Base-by-base conservation (phyloP, 495 filamentous ascomycete genomes). In the Lasiosphaeria ovina region DNA sequence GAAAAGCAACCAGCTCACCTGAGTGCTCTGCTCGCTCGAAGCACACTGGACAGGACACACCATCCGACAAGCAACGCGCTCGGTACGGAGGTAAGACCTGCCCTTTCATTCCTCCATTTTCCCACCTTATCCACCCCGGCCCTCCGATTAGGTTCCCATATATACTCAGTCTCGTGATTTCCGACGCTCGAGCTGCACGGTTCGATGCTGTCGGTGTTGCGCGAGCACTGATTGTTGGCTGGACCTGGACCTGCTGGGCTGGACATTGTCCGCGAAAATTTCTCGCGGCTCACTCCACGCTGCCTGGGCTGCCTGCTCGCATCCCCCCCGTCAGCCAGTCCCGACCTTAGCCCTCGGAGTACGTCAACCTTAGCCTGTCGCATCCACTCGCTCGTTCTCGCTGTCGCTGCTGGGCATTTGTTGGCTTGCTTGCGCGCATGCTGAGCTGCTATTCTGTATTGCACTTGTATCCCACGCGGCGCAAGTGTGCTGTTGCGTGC, bases 71-170 rank as follows among this genome's bases (percentile, higher is more conserved):
- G 58, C 68, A 70, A 64, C 64, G 57, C 64, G 61, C 69, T 67
- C 63, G 69, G 67, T 63, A 68, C 69, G 65, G 69, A 74, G 71
- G 71, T 74, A 74, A 74, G 71, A 74, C 69, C 69, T 68, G 69
- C 65, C 61, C 61, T 69, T 71, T 70, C 62, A 49, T 67, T 70
- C 63, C 59, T 67, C 60, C 58, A 62, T 61, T 65, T 62, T 68
- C 62, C 65, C 69, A 67, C 64, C 64, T 64, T 66, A 63, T 69
- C 63, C 67, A 63, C 67, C 69, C 71, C 66, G 64, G 66, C 59
- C 58, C 64, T 62, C 67, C 67, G 64, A 66, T 69, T 67, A 55
- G 65, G 63, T 45, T 57, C 55, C 56, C 61, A 42, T 63, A 57
- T 58, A 62, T 51, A 51, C 40, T 54, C 65, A 54, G 70, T 71